Evolutionary conservation across 2,329 filamentous ascomycete genomes (phyloP), one percentile per base, ranked within the genome.

Genomic region (Ramularia endophylla): DNA sequence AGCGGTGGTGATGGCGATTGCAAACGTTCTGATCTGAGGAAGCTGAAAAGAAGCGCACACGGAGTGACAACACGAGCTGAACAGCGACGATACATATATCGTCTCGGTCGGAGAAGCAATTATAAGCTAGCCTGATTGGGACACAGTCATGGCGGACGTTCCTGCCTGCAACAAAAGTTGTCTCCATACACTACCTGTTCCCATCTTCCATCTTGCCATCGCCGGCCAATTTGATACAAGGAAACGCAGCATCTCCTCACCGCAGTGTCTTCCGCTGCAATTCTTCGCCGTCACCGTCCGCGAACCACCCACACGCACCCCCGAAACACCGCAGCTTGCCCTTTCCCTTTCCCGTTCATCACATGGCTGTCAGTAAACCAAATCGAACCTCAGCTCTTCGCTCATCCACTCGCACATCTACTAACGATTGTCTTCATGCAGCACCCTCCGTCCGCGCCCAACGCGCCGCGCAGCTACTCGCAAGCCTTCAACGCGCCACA

Each of bases 391-490:
- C 30, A 3, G 27, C 15, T 30, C 19, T 12, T 8, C 13, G 13
- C 18, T 15, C 32, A 15, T 34, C 13, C 17, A 22, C 3, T n/a
- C n/a, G n/a, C 7, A 32, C 25, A 19, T 30, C 37, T 36, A 41
- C 42, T 48, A 19, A 46, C 28, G 19, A n/a, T 37, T 31, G 35
- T 34, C 32, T 12, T n/a, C 8, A 47, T 52, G 38, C 58, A 71
- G 67, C 69, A 73, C 68, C 65, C 69, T 57, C 68, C 69, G 37
- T 69, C 63, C 53, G 68, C 71, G 60, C 68, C 69, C 38, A 69
- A 62, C 52, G 68, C 71, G 60, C 69, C 70, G 50, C 70, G 70
- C 57, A 65, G 69, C 35, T 73, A 72, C 61, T 65, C 66, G 51
- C 68, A 66, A 58, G 59, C 60, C 56, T 71, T 68, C 56, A 25